Evolutionary conservation across 75 land plant genomes (phyloP), one percentile per base, ranked within the genome.

Genomic region (Pinus taeda): DNA sequence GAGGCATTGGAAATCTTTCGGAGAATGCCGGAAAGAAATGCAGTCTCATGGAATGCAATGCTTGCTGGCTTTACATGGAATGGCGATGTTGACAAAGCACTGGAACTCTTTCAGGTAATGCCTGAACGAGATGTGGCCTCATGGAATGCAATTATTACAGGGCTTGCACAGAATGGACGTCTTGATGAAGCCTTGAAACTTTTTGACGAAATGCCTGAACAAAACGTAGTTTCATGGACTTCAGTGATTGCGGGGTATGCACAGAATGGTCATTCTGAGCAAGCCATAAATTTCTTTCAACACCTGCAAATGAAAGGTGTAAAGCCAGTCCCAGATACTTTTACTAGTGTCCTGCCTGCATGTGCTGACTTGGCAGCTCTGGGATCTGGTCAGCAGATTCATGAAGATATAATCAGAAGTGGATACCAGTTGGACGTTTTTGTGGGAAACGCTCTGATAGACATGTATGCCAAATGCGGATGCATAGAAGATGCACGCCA

Each of bases 381-480:
- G 8, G 77, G 74, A n/a, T 53, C 71, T 60, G 90, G 88, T n/a
- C 77, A 61, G 73, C 17, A n/a, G 2, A 57, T 85, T 30, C 90
- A 88, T 81, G 81, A 21, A 13, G 85, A 83, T 45, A 55, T 77
- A n/a, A 36, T 83, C 3, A 83, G 80, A 69, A 39, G 79, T 74
- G 75, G 81, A 18, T 30, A 60, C 15, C 76, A 37, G 42, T 12
- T 15, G 4, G 72, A 80, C 73, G 36, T 55, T 9, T 83, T 76
- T 76, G 83, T 88, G 58, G 85, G 85, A 3, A 78, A 80, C 57
- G 80, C 90, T 20, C 83, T 88, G 29, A 69, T 88, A 55, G 83
- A 81, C 14, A 74, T 85, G 55, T 88, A 88, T 73, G 70, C 63
- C 2, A 77, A 79, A 61, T 77, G 66, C 59, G 83, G 83, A 5